A percentile compares a stretch with the other conserved stretches of the same genome.
phyloP scores from a whole-genome alignment of 2,329 filamentous ascomycete species.

The Moelleriella libera region DNA sequence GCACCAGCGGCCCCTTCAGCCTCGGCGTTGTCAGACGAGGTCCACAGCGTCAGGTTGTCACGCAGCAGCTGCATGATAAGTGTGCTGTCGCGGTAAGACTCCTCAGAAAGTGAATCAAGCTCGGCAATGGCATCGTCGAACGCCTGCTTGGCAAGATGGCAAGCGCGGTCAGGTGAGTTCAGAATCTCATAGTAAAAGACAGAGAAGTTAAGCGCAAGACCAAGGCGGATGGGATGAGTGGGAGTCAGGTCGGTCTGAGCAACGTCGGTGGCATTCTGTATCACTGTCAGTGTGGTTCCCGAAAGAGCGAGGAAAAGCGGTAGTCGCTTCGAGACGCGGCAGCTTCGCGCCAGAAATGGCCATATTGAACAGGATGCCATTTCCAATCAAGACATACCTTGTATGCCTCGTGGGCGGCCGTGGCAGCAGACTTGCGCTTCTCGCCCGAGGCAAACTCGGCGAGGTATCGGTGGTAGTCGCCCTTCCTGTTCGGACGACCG shows the following conservation, averaged over 20 bases:
- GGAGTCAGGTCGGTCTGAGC: conserved; percentile 95
- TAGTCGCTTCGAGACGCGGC: no score
- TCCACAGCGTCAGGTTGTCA: conserved; percentile 97
- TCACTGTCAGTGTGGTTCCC: conserved; percentile 1
- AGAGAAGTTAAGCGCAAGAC: conserved; percentile 96
- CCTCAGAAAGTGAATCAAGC: conserved; percentile 93
- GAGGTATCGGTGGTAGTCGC: conserved; percentile 91
- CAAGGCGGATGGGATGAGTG: conserved; percentile 95
- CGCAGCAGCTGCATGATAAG: conserved; percentile 98
- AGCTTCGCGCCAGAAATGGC: no score
- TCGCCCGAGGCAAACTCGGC: conserved; percentile 88
- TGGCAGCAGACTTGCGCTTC: conserved; percentile 80
- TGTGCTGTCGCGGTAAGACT: conserved; percentile 97
- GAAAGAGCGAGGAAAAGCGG: conserved; percentile 3
- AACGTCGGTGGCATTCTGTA: conserved; percentile 87
- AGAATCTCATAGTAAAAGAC: conserved; percentile 99
- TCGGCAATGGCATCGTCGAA: conserved; percentile 98
- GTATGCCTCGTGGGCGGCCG: conserved; percentile 86
- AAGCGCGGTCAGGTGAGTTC: conserved; percentile 94
- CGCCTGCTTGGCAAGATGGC: conserved; percentile 97
- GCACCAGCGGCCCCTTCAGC: conserved; percentile 49
- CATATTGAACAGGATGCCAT: neutral
- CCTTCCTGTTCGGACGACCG: conserved; percentile 53
- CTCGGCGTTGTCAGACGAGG: conserved; percentile 80
- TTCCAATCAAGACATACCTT: conserved; percentile 50